phyloP scores from a whole-genome alignment of 805 yeast species.

The Wickerhamiella allomyrinae region DNA sequence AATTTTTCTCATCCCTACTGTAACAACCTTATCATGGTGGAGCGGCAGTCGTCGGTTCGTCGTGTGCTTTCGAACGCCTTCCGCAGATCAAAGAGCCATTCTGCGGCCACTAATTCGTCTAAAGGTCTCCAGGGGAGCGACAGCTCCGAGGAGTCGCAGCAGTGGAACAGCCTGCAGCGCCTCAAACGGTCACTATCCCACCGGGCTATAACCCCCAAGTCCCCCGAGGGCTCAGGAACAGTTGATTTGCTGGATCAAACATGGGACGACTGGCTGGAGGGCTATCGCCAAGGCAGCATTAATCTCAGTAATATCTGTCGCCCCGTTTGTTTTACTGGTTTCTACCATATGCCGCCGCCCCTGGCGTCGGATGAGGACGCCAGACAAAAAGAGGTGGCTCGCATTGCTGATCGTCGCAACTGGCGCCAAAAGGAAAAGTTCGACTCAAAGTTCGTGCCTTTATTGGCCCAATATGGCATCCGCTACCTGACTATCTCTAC shows the following conservation, averaged over 20 bases:
- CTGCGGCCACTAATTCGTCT: background rate
- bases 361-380: conserved; percentile 36
- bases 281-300: conserved; percentile 7
- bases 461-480: conserved; percentile 29
- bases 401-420: conserved; percentile 29
- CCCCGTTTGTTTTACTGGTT: conserved; percentile 38
- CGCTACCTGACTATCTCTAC: conserved; percentile 46
- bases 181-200: background rate
- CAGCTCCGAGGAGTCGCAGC: background rate
- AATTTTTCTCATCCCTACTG: background rate
- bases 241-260: conserved; percentile 12
- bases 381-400: conserved; percentile 33
- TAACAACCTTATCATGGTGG: too few relatives aligned
- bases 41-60: background rate
- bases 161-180: background rate
- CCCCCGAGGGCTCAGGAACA: background rate
- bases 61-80: background rate
- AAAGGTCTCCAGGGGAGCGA: background rate
- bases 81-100: background rate
- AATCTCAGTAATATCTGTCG: conserved; percentile 30
- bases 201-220: background rate
- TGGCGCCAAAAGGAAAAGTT: conserved; percentile 36
- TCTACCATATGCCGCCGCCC: conserved; percentile 46
- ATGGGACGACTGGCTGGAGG: conserved; percentile 18
- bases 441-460: conserved; percentile 26